A percentile compares a stretch with the other conserved stretches of the same genome.
Evolutionary conservation across 805 yeast species (phyloP).

Genomic region (Ogataea corticis): DNA sequence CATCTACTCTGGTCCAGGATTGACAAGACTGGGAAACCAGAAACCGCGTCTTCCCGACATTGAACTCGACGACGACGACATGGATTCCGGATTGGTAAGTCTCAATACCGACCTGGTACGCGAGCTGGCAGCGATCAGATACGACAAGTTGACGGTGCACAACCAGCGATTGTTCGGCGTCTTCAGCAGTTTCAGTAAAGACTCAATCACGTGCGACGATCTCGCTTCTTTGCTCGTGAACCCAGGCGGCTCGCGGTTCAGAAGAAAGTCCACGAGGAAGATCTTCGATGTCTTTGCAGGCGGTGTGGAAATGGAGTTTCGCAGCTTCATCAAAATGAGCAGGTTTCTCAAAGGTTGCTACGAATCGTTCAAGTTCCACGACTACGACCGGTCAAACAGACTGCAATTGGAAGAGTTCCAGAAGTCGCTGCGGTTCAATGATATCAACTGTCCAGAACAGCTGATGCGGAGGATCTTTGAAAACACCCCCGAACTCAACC

Average conservation of each 20-base stretch:
- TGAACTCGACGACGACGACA: conserved; percentile 12
- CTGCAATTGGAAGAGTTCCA: conserved; percentile 31
- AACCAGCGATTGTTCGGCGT: conserved; percentile 18
- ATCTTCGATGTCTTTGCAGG: conserved; percentile 24
- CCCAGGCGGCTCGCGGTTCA: conserved; percentile 26
- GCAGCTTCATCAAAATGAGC: conserved; percentile 30
- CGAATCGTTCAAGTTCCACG: conserved; percentile 32
- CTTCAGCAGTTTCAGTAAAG: conserved; percentile 21
- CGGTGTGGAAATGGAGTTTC: conserved; percentile 25
- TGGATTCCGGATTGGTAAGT: background rate
- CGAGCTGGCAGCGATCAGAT: conserved; percentile 11
- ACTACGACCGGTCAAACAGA: conserved; percentile 27
- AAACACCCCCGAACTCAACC: conserved; percentile 20
- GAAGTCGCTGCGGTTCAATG: conserved; percentile 27
- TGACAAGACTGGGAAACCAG: conserved; percentile 9
- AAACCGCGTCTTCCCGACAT: conserved; percentile 22
- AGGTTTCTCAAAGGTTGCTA: conserved; percentile 34
- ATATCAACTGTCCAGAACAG: conserved; percentile 25
- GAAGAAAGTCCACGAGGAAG: conserved; percentile 17
- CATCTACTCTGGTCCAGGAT: conserved; percentile 24
- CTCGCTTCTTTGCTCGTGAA: conserved; percentile 23
- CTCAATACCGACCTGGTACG: conserved; percentile 16
- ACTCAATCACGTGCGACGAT: conserved; percentile 16
- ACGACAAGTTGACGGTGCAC: conserved; percentile 26
- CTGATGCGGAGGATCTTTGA: conserved; percentile 23